phyloP scores from a whole-genome alignment of 352 stramenopile genomes.

The Phytophthora multivora region DNA sequence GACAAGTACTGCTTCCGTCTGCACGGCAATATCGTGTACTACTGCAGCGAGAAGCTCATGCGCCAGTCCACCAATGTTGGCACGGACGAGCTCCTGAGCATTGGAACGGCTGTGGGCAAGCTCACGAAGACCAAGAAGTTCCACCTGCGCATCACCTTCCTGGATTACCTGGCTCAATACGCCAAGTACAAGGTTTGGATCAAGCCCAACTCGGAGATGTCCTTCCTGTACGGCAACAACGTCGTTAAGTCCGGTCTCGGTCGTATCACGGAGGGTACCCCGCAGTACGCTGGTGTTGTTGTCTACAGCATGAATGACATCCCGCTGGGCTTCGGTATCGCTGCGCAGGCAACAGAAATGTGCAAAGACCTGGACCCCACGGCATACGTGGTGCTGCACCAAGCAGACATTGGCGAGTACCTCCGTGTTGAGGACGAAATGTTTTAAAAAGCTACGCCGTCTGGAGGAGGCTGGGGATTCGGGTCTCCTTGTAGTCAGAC shows the following conservation, averaged over 20 bases:
- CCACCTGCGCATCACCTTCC: constrained; percentile 97
- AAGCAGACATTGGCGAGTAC: constrained; percentile 99
- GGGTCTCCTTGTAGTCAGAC: constrained; percentile 10
- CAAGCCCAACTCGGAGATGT: constrained; percentile 99
- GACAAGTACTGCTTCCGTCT: constrained; percentile 98
- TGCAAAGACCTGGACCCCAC: constrained; percentile 96
- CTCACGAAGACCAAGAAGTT: constrained; percentile 99
- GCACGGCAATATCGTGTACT: constrained; percentile 98
- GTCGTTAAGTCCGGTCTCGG: constrained; percentile 98
- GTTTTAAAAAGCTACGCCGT: constrained; percentile 77
- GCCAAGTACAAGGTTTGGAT: constrained; percentile 99
- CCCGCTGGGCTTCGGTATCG: constrained; percentile 97
- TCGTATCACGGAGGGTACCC: constrained; percentile 97
- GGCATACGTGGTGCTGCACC: constrained; percentile 98
- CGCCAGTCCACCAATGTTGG: constrained; percentile 95
- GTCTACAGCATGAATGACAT: constrained; percentile 99
- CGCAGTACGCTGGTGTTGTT: constrained; percentile 98
- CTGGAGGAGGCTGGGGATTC: constrained; percentile 3
- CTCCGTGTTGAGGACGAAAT: constrained; percentile 98
- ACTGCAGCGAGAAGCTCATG: constrained; percentile 97
- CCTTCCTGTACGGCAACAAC: constrained; percentile 99
- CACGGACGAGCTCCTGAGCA: constrained; percentile 94
- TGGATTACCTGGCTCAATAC: constrained; percentile 99
- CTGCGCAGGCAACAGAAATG: constrained; percentile 95
- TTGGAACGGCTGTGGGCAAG: constrained; percentile 98